Evolutionary conservation across 257 asterid genomes (phyloP), one percentile per base, ranked within the genome.

Genomic region (Nicotiana sylvestris): DNA sequence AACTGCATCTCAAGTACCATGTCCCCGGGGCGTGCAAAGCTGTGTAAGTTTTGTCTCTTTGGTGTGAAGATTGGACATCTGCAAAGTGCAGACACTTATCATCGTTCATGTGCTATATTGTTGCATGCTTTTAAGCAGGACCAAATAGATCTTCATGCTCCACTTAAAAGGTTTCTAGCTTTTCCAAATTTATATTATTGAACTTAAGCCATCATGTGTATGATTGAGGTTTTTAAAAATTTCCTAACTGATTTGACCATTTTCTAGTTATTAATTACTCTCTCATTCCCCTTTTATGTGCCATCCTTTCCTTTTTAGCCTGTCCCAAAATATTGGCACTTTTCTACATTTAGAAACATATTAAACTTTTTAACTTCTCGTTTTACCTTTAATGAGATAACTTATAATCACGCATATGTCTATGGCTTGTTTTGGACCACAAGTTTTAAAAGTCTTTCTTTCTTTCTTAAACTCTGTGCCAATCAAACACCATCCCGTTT

Each of bases 11-110:
- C 86, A 92, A 92, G 85, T 95, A 94, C 90, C 98, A 94, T 83
- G 93, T 92, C 81, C 99, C 99, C 27, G 97, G 97, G 87, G 97
- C 94, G 56, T 90, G 90, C 87, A 92, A 93, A 93, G 94, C 91
- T 70, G 82, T 93, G 97, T 94, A 92, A 86, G 98, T 74, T 74
- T 74, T 74, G 43, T 74, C 35, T 27, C 15, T 74, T 49, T 51
- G 27, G 27, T 6, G 27, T 74, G 62, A 51, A 15, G 16, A 49
- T 49, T 27, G 7, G 37, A 15, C 16, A 74, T 74, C 61, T 51
- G 15, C 62, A 27, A 49, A 74, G 43, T 74, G 80, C 58, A 74
- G 8, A 9, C 64, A 74, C 58, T 49, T 74, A 27, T 74, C 4
- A 74, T 49, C 5, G 25, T 49, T 27, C 80, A 49, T 74, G 15